Conservation (phyloP, 2,329 filamentous ascomycete genomes). For the Colletotrichum phormii region DNA sequence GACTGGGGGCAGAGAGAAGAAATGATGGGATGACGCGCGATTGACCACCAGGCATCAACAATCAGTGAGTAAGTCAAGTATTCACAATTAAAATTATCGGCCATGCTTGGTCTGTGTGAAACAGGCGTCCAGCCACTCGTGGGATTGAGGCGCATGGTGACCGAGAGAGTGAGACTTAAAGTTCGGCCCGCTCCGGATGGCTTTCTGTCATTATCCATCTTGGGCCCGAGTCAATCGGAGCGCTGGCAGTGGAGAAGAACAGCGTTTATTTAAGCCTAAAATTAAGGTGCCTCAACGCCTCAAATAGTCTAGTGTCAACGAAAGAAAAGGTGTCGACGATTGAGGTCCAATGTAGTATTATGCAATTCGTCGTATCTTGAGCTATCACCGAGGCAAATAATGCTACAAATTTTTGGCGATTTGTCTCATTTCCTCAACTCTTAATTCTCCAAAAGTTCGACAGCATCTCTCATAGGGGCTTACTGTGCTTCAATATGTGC, state of each 20-base stretch:
- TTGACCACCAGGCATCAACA: background rate
- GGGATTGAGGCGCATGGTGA: background rate
- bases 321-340: too few species aligned
- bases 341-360: too few species aligned
- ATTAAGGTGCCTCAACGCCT: background rate
- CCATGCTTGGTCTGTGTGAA: background rate
- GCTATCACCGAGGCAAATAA: too few species aligned
- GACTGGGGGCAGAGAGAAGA: conserved; percentile 1
- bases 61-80: background rate
- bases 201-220: background rate
- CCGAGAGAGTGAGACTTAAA: background rate
- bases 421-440: too few species aligned
- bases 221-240: background rate
- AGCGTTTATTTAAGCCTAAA: background rate
- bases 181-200: background rate
- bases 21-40: background rate
- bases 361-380: too few species aligned
- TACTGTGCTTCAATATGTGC: too few species aligned
- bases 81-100: too few species aligned
- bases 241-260: background rate
- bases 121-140: background rate
- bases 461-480: too few species aligned
- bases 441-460: too few species aligned
- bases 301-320: background rate
- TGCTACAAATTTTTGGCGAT: too few species aligned